Evolutionary conservation across 352 stramenopile species (phyloP), one percentile per base, ranked within the genome.

Genomic region (Globisporangium nodosum): DNA sequence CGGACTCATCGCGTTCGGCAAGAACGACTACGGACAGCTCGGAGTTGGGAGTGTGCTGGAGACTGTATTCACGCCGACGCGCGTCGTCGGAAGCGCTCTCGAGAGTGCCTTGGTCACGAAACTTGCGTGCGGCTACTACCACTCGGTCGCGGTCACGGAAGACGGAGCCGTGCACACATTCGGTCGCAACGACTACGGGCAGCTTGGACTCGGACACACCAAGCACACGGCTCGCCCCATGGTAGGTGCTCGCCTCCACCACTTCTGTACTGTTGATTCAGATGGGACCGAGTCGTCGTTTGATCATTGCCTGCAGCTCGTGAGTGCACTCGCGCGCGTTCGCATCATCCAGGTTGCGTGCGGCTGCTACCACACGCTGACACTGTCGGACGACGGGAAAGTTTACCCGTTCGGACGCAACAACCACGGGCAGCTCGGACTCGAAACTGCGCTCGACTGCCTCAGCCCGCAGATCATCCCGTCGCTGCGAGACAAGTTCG

Each of bases 331-430:
- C 21, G 65, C 56, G 3, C 71, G 78, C 3, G 65, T 86, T 27
- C 76, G 73, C 13, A 80, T 93, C 51, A 65, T 79, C n/a, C 76
- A 90, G 37, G 76, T 92, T 20, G 75, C 85, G 30, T 95, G 85
- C 31, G 87, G 87, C 20, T 93, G 84, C 64, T 95, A 94, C 52
- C 87, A 96, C 69, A 96, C 82, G 24, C 72, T 96, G 12, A 60
- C 75, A 3, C 77, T 95, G 33, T 90, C 81, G 16, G 81, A 91
- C n/a, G 77, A 92, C 35, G 87, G 85, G 9, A 89, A 88, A 61
- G 85, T 96, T 43, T 94, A 92, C 56, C 92, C 96, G 20, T 98
- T 96, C 67, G 92, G 92, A 24, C 73, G 92, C 35, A 98, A 98
- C 65, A 97, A 98, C 57, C 92, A 98, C 66, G 92, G 92, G 1